Evolutionary conservation across 1,284 basidiomycete genomes (phyloP), one percentile per base, ranked within the genome.

Genomic region (Puccinia triticina): DNA sequence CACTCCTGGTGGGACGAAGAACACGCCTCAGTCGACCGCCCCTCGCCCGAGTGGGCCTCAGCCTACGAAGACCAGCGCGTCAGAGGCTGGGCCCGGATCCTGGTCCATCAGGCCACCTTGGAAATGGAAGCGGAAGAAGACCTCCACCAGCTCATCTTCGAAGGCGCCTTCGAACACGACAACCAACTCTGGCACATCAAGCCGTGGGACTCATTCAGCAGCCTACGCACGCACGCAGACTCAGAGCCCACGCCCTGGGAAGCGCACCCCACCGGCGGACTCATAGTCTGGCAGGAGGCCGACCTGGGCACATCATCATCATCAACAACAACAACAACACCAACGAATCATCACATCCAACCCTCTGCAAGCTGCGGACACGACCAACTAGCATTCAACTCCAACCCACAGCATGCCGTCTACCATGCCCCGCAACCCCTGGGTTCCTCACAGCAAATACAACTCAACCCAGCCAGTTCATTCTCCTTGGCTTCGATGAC

Each of bases 181-280:
- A 93, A 93, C 26, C 88, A 91, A 82, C 88, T 90, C n/a, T 91
- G 93, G 87, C 92, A 94, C 85, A 89, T 95, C 84, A 89, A 92
- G 87, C 92, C 92, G 18, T 90, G 89, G 84, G 91, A 92, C 37
- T 91, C 92, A 85, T 95, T 94, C 87, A 85, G 91, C 89, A 89
- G 85, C 80, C 86, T 86, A 16, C 91, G 90, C 82, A 89, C 90
- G 71, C 87, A 88, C 18, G 87, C 91, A 32, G 93, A 93, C 84
- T 90, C 92, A 7, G 75, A 77, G 0, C 79, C 83, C 18, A 83
- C 85, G 66, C 74, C 80, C 40, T 77, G 64, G 53, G 37, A 50
- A 12, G 61, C 86, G n/a, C 10, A 86, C 88, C 10, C 88, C 88
- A 66, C 87, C 89, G 57, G 85, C 87, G 29, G 90, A 91, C 84